Evolutionary conservation across 2,329 filamentous ascomycete genomes (phyloP), one percentile per base, ranked within the genome.

Genomic region (Capronia americana): DNA sequence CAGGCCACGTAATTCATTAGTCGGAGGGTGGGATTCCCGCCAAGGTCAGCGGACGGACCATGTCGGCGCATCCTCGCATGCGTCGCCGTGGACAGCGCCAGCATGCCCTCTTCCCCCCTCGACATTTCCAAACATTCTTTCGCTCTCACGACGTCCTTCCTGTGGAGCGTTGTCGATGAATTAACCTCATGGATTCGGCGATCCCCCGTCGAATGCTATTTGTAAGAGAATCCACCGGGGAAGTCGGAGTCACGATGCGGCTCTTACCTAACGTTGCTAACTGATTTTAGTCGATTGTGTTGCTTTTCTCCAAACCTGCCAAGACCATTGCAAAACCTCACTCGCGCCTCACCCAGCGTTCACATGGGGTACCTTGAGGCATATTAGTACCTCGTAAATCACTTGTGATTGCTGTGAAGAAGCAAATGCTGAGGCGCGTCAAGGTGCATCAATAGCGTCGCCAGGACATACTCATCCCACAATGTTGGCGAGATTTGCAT

Each of bases 181-280:
- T 20, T 55, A 55, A 55, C 53, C 53, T 55, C 53, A 55, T n/a
- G 53, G 30, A 7, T 55, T 14, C 53, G 53, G 53, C 14, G 3
- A 4, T 20, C 8, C 1, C 53, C 53, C 53, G 53, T 55, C 8
- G 14, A 17, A 4, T 20, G 53, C 24, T n/a, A 55, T 55, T 55
- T 55, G 53, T 55, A 55, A 55, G 1, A 11, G 28, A 55, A 55
- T 55, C 53, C 53, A 55, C 53, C 28, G 17, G 38, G 38, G 38
- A 44, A 44, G 38, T 44, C 5, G 38, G 17, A 7, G 38, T 7
- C 17, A 7, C 14, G 4, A 44, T 44, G 38, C 38, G 38, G 38
- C 38, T 44, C 38, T 7, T 8, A n/a, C 2, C 6, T n/a, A n/a
- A 44, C 17, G 5, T 44, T 44, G 38, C 17, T 44, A 12, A 44